phyloP scores from a whole-genome alignment of 257 asterid species.

The Osmanthus fragrans region DNA sequence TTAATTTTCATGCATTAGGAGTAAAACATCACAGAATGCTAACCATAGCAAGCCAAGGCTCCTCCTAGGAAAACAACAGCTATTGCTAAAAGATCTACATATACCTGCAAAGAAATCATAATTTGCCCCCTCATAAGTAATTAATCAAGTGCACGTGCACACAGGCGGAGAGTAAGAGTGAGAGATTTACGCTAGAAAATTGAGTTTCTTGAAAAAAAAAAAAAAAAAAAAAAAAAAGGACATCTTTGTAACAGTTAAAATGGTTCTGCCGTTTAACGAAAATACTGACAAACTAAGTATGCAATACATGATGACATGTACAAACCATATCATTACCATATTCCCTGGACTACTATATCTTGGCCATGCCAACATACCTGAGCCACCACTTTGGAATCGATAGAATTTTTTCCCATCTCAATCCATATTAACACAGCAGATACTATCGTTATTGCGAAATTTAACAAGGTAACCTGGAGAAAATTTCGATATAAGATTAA shows the following conservation, averaged over 20 bases:
- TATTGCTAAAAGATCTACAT: constrained; percentile 43
- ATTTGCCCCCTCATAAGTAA: constrained; percentile 14
- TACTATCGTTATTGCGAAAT: constrained; percentile 61
- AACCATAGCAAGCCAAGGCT: constrained; percentile 55
- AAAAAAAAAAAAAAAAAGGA: neutral
- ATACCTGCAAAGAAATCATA: constrained; percentile 40
- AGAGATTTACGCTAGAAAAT: neutral
- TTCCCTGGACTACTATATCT: neutral
- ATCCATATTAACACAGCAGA: constrained; percentile 81
- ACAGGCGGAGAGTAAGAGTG: neutral
- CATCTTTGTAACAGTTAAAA: neutral
- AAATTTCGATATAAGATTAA: constrained; percentile 16
- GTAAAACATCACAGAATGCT: constrained; percentile 6
- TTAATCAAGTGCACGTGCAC: neutral
- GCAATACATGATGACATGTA: neutral
- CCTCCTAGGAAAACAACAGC: constrained; percentile 42
- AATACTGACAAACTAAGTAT: neutral
- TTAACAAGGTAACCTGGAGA: constrained; percentile 63
- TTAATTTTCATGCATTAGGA: neutral
- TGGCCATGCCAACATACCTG: constrained; percentile 50
- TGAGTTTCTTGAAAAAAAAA: neutral
- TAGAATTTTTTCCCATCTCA: constrained; percentile 60
- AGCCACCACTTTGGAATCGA: constrained; percentile 65
- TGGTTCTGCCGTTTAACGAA: neutral
- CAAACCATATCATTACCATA: neutral